Conservation (phyloP, 495 filamentous ascomycete genomes). For the Rostrohypoxylon terebratum region DNA sequence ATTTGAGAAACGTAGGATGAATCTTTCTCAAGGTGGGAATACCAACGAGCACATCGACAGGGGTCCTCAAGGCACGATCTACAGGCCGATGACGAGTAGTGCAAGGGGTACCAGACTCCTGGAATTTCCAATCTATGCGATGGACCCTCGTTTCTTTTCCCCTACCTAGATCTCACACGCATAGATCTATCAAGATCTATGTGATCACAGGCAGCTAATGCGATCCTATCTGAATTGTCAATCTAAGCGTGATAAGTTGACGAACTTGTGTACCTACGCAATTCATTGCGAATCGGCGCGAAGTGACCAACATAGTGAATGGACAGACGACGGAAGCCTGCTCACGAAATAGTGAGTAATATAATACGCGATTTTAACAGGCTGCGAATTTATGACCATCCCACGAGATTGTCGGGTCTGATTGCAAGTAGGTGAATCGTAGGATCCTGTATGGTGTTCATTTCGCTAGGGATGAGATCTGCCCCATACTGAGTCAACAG, state of each 20-base stretch:
- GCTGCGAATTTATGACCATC: not conserved
- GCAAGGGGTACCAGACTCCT: conserved; percentile 39
- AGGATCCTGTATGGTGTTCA: conserved; percentile 12
- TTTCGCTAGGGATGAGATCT: conserved; percentile 10
- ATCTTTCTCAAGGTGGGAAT: conserved; percentile 11
- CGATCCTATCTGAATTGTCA: not conserved
- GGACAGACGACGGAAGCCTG: too few species aligned
- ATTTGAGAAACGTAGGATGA: conserved; percentile 9
- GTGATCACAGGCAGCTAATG: not conserved
- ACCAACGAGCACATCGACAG: conserved; percentile 8
- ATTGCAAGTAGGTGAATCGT: not conserved
- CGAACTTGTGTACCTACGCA: not conserved
- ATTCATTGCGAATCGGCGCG: not conserved
- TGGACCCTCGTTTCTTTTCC: not conserved
- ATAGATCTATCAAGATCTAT: not conserved
- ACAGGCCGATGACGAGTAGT: not conserved
- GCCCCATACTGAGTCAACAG: not conserved
- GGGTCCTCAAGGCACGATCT: conserved; percentile 7
- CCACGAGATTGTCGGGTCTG: not conserved
- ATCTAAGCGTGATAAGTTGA: not conserved
- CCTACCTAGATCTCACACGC: conserved; percentile 8
- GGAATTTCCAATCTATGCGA: conserved; percentile 23
- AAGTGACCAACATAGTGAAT: not conserved
- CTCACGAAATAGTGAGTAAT: not conserved
- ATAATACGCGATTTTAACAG: not conserved